Evolutionary conservation across 2,329 filamentous ascomycete species (phyloP), one percentile per base, ranked within the genome.

Genomic region (Fusarium udum): DNA sequence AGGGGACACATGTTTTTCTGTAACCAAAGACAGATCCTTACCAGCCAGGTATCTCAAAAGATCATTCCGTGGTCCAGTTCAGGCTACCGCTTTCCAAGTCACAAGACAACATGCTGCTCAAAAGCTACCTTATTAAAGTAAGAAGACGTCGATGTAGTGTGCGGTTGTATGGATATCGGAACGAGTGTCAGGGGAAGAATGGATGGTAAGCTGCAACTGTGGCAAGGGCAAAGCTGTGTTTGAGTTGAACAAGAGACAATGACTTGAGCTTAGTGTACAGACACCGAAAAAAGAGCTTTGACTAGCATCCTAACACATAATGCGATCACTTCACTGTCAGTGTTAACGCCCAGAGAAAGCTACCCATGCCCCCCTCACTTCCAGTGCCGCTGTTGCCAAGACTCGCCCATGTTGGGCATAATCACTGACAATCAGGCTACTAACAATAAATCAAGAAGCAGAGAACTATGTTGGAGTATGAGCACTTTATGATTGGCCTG

Each of bases 251-350:
- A 24, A 20, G 22, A 16, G 8, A 20, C 2, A 15, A 8, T 15
- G 1, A 0, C 6, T 22, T 3, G 2, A 16, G 4, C 18, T 20
- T 1, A 36, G 31, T 9, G 16, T 32, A 6, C 1, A 22, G 9
- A 3, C 2, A 11, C n/a, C n/a, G 12, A 9, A 8, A 52, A 24
- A 15, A 4, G 13, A 22, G 18, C 7, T 7, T 20, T 26, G 18
- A 1, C 4, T 26, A 18, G n/a, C 4, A 52, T 20, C 16, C 3
- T 20, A 24, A 8, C 16, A 24, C 16, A 26, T 3, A 22, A 8
- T 22, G 6, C 13, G 26, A 15, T 22, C 9, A 26, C 6, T 26
- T 36, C 13, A 7, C n/a, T 9, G 18, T n/a, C 32, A 15, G n/a
- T 36, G n/a, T 6, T 18, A 36, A 2, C 14, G 10, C 4, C 20